Conservation (phyloP, 2,329 filamentous ascomycete species). For the Nemania abortiva region DNA sequence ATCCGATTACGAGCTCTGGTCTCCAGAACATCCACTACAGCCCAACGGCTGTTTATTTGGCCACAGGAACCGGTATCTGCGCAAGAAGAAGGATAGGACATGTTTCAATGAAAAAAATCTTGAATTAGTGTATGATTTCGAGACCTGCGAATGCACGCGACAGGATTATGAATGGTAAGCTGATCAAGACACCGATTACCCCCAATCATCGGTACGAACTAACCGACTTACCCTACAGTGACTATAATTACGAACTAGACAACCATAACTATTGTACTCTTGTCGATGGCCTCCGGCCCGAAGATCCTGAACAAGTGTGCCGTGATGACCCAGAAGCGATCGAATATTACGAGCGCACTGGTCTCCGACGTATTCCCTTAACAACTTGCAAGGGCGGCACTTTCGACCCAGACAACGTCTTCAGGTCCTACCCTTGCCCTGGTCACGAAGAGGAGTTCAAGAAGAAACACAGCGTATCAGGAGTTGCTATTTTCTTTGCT, state of each 20-base stretch:
- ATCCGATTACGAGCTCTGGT: slow-evolving; percentile 87
- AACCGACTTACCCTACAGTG: slow-evolving; percentile 63
- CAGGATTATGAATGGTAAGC: slow-evolving; percentile 92
- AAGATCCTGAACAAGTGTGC: slow-evolving; percentile 65
- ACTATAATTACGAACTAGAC: slow-evolving; percentile 91
- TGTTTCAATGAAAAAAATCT: slow-evolving; percentile 87
- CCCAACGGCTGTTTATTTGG: slow-evolving; percentile 90
- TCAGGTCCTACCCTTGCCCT: slow-evolving; percentile 73
- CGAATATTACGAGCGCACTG: slow-evolving; percentile 86
- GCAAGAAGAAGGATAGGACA: slow-evolving; percentile 81
- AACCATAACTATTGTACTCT: slow-evolving; percentile 81
- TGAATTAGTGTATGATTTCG: slow-evolving; percentile 76
- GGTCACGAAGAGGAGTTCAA: slow-evolving; percentile 86
- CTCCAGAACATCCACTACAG: slow-evolving; percentile 83
- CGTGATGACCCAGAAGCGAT: slow-evolving; percentile 72
- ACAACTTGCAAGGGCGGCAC: slow-evolving; percentile 84
- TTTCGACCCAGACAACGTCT: slow-evolving; percentile 76
- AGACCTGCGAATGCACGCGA: slow-evolving; percentile 85
- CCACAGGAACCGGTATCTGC: slow-evolving; percentile 87
- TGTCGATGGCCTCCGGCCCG: slow-evolving; percentile 77
- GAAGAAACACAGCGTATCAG: slow-evolving; percentile 75
- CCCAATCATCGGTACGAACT: slow-evolving; percentile 42
- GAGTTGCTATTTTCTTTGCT: slow-evolving; percentile 84
- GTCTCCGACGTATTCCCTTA: slow-evolving; percentile 89
- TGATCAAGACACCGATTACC: not conserved